phyloP scores from a whole-genome alignment of 805 yeast genomes.

The Starmerella tilneyi region DNA sequence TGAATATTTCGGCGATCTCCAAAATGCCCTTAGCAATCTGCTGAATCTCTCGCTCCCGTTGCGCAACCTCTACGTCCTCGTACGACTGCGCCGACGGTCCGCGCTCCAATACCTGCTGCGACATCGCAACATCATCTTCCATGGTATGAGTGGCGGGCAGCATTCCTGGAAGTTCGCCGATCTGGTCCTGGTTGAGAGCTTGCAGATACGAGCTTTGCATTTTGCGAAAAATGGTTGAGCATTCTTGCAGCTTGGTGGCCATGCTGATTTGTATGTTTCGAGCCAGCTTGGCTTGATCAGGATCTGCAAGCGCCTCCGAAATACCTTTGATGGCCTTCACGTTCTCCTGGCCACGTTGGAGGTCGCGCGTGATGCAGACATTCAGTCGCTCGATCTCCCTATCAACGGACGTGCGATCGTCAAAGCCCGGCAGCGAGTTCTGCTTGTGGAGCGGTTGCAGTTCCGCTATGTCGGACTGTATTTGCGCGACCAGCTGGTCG shows the following conservation, averaged over 20 bases:
- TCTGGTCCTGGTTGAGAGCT: conserved; percentile 42
- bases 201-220: conserved; percentile 83
- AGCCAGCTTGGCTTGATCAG: conserved; percentile 53
- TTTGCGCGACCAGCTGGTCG: conserved; percentile 48
- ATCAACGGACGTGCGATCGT: conserved; percentile 68
- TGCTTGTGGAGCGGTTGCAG: conserved; percentile 65
- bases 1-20: conserved; percentile 85
- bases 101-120: conserved; percentile 32
- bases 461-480: conserved; percentile 46
- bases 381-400: conserved; percentile 69
- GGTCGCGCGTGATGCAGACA: conserved; percentile 57
- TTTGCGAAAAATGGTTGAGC: conserved; percentile 68
- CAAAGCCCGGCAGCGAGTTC: conserved; percentile 77
- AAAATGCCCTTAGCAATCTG: conserved; percentile 88
- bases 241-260: conserved; percentile 74
- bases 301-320: conserved; percentile 32
- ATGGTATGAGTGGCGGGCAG: background rate
- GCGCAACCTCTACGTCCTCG: conserved; percentile 38
- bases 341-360: conserved; percentile 67
- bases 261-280: conserved; percentile 73
- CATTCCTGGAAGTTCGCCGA: conserved; percentile 24
- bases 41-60: conserved; percentile 81
- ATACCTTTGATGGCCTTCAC: conserved; percentile 55
- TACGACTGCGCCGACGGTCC: conserved; percentile 25
- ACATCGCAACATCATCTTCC: conserved; percentile 33